These are phyloP conservation scores for Quercus dentata DNA, from an alignment of 306 rosid species.

Conservation along the genomic window DNA sequence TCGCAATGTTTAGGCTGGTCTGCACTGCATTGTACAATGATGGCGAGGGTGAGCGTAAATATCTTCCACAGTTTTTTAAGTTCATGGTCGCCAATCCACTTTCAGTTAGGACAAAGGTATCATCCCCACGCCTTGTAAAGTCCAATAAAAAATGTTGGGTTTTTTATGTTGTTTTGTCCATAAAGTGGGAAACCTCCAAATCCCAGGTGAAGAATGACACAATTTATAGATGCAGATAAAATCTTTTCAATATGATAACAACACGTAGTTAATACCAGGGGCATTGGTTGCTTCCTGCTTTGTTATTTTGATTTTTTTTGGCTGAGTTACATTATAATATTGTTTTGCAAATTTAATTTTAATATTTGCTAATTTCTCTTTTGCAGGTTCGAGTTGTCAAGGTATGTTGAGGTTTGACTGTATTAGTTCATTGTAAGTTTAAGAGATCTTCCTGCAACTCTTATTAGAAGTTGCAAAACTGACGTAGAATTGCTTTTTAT, in stretches of 20 bases:
- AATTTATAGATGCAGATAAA: neutral
- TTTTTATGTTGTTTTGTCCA: too few species aligned
- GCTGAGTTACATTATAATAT: neutral
- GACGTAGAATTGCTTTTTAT: neutral
- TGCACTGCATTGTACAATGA: conserved; percentile 95
- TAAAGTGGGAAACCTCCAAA: too few species aligned
- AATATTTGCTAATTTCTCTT: conserved; percentile 22
- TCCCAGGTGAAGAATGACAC: too few species aligned
- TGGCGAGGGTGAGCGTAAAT: conserved; percentile 91
- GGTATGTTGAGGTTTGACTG: conserved; percentile 65
- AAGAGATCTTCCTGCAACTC: neutral
- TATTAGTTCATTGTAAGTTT: conserved; percentile 38
- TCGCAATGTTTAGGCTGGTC: conserved; percentile 55
- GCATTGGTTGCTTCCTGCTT: neutral
- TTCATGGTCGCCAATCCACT: conserved; percentile 94
- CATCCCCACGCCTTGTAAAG: conserved; percentile 6
- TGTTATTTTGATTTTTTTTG: conserved; percentile 10
- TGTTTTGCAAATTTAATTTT: neutral
- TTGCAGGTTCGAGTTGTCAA: conserved; percentile 94
- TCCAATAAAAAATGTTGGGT: neutral
- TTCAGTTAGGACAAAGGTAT: conserved; percentile 94
- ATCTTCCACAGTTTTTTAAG: conserved; percentile 95
- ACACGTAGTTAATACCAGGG: neutral
- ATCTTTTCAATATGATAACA: neutral
- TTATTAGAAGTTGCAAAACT: neutral